Base-by-base conservation (phyloP, 2,329 filamentous ascomycete species). In the Apiospora koreana region DNA sequence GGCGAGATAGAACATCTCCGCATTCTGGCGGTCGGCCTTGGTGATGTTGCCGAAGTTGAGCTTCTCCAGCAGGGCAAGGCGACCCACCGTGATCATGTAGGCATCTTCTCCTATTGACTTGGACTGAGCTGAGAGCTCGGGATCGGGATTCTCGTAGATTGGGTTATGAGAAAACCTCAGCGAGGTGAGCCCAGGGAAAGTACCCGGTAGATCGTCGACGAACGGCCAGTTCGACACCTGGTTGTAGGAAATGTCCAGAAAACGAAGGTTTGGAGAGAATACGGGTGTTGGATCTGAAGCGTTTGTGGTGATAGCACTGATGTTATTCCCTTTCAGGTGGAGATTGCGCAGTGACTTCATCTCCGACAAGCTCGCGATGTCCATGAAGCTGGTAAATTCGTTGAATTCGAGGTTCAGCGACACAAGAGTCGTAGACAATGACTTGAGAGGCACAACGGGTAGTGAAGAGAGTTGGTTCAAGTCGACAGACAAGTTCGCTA, bases 1-100 rank as follows among this genome's bases (percentile, higher is more conserved):
- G 0, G 92, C 93, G 14, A 98, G 88, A 79, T 99, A 99, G 80
- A 97, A 99, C 77, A 95, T 91, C 76, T 98, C 96, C 5, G 94
- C 94, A 77, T 98, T 96, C 69, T 89, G 86, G 23, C 95, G 90
- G 79, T 98, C 95, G 54, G 91, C 89, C 1, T 85, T 75, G 0
- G 90, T 91, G 74, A 98, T 91, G 21, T 84, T 83, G 72, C 90
- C 91, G 79, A 93, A 94, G 78, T 96, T 96, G 41, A 98, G 86
- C 0, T 84, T 86, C 68, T 86, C 87, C 12, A 98, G 86, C 1
- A 83, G 83, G 1, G 88, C 86, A 1, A 98, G 84, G 2, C 94
- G 92, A 38, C 92, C 93, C 35, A 97, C 84, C 0, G 93, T 94
- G 65, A 98, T 87, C 93, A 97, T 97, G 82, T 94, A 95, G 0